These are phyloP conservation scores for Gossypium davidsonii DNA, from an alignment of 441 rosid species.

Conservation along the genomic window DNA sequence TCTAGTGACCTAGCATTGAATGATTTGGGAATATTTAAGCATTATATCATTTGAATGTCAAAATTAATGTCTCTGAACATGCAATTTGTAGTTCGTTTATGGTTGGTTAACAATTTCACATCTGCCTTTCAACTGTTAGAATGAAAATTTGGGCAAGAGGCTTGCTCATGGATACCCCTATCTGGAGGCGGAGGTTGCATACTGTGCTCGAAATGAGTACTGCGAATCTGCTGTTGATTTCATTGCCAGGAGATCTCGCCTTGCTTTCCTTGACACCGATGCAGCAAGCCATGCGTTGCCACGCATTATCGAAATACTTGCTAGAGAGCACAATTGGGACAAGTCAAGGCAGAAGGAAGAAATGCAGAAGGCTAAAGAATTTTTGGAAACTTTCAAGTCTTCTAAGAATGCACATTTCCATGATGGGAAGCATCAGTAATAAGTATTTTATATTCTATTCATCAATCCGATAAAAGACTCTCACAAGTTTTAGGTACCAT, in stretches of 20 bases:
- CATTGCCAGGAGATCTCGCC: slow-evolving; percentile 86
- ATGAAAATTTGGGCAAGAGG: slow-evolving; percentile 76
- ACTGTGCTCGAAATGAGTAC: slow-evolving; percentile 78
- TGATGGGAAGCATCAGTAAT: slow-evolving; percentile 68
- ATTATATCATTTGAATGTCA: not conserved
- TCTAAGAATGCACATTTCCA: slow-evolving; percentile 84
- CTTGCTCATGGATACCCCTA: slow-evolving; percentile 82
- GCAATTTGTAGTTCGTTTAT: not conserved
- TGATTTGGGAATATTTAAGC: not conserved
- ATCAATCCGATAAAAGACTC: not conserved
- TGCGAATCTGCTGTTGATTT: slow-evolving; percentile 89
- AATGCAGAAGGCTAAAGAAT: slow-evolving; percentile 47
- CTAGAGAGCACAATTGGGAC: slow-evolving; percentile 71
- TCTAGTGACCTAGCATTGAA: not conserved
- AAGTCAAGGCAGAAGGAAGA: slow-evolving; percentile 60
- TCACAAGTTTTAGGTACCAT: not conserved
- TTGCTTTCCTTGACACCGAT: slow-evolving; percentile 92
- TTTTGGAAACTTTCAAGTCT: slow-evolving; percentile 85
- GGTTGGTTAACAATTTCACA: not conserved
- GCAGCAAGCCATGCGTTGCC: slow-evolving; percentile 82
- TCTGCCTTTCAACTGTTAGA: slow-evolving; percentile 28
- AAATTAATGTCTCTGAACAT: not conserved
- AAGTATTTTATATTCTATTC: slow-evolving; percentile 16
- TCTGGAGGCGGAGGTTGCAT: slow-evolving; percentile 91
- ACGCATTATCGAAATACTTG: slow-evolving; percentile 66